Conservation (phyloP, 805 yeast genomes). For the Teunomyces lycoperdinae region DNA sequence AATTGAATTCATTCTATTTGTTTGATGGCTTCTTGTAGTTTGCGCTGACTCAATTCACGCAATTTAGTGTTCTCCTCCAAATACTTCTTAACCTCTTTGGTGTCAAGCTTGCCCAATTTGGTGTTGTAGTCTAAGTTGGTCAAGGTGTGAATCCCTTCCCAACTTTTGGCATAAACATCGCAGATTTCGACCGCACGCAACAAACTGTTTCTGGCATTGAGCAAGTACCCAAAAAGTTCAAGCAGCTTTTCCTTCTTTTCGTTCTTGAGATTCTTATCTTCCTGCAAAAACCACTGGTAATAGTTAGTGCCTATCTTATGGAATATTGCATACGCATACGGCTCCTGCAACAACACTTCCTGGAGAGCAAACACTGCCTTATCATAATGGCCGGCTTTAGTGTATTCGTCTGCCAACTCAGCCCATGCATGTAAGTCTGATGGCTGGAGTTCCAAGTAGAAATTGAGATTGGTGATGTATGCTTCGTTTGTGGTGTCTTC, state of each 20-base stretch:
- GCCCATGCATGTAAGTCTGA: slow-evolving; percentile 76
- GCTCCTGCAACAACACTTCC: slow-evolving; percentile 67
- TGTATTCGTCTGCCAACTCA: slow-evolving; percentile 69
- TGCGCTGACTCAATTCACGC: slow-evolving; percentile 15
- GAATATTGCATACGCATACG: slow-evolving; percentile 66
- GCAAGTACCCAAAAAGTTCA: slow-evolving; percentile 22
- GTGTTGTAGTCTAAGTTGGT: slow-evolving; percentile 1
- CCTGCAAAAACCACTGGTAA: slow-evolving; percentile 31
- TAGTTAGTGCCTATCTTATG: slow-evolving; percentile 53
- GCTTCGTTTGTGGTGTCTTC: slow-evolving; percentile 24
- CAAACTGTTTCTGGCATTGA: slow-evolving; percentile 45
- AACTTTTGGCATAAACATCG: slow-evolving; percentile 64
- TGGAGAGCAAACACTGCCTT: slow-evolving; percentile 65
- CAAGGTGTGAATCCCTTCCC: slow-evolving; percentile 62
- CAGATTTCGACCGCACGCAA: slow-evolving; percentile 76
- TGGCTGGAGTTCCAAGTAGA: slow-evolving; percentile 62
- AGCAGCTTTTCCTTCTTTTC: slow-evolving; percentile 30
- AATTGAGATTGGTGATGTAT: slow-evolving; percentile 56
- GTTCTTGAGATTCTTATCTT: slow-evolving; percentile 6
- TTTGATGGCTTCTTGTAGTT: slow-evolving; percentile 11
- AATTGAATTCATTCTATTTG: not conserved
- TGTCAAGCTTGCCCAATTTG: slow-evolving; percentile 16
- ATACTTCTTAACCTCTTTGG: slow-evolving; percentile 20
- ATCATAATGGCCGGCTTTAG: slow-evolving; percentile 56
- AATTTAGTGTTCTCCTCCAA: slow-evolving; percentile 23